phyloP scores from a whole-genome alignment of 352 stramenopile genomes.

The Globisporangium middletonii region DNA sequence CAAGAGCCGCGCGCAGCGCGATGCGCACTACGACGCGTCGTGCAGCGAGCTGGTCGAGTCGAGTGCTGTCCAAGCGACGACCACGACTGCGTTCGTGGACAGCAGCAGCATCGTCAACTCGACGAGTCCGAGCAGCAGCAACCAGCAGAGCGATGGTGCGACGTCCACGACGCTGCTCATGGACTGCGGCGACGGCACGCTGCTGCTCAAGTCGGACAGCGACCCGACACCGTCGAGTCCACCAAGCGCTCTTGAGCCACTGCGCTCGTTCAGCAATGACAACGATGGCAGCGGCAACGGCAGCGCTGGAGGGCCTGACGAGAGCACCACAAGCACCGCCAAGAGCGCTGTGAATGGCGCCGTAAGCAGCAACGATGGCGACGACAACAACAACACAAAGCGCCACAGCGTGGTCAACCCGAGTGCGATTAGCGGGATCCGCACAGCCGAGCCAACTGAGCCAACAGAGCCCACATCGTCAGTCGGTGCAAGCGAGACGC shows the following conservation, averaged over 20 bases:
- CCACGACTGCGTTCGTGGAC: background rate
- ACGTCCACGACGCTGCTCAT: constrained; percentile 27
- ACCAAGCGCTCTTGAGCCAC: background rate
- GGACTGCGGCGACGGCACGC: constrained; percentile 23
- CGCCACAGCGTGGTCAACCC: background rate
- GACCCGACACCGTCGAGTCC: constrained; percentile 14
- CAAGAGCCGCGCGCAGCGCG: constrained; percentile 19
- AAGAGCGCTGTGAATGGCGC: background rate
- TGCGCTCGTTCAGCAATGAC: background rate
- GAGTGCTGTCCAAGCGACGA: background rate
- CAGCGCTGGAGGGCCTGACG: background rate
- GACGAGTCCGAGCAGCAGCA: background rate
- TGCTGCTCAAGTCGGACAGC: constrained; percentile 26
- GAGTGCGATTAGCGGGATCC: background rate
- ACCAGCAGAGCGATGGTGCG: background rate
- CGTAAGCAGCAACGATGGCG: background rate
- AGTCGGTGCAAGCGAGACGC: background rate
- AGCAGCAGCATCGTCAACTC: background rate
- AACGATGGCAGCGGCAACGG: background rate
- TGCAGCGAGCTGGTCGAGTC: background rate
- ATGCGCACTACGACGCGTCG: background rate
- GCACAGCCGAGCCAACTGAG: background rate
- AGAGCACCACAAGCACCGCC: background rate
- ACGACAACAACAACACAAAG: too few species aligned
- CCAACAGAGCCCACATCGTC: background rate